Conservation (phyloP, 305 asterid genomes). For the Solanum hybrid region DNA sequence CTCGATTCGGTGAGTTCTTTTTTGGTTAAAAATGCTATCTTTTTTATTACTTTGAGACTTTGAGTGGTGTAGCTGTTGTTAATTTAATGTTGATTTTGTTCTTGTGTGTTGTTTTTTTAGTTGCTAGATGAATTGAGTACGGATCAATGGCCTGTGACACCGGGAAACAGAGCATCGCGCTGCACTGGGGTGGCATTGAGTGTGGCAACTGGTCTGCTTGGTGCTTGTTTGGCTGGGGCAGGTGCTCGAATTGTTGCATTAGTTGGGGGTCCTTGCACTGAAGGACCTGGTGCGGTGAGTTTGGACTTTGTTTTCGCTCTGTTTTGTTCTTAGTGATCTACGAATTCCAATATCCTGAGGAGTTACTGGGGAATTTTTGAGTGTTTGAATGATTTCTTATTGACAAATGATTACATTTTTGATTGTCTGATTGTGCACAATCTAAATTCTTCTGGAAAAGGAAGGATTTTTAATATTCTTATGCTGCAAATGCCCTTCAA, state of each 20-base stretch:
- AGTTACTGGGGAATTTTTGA: background rate
- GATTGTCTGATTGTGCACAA: background rate
- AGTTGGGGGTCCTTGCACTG: slow-evolving; percentile 99
- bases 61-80: background rate
- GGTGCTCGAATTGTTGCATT: slow-evolving; percentile 81
- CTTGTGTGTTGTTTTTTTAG: slow-evolving; percentile 22
- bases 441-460: background rate
- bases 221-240: slow-evolving; percentile 74
- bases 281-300: slow-evolving; percentile 97
- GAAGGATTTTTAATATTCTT: background rate
- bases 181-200: slow-evolving; percentile 94
- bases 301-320: slow-evolving; percentile 13
- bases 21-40: background rate
- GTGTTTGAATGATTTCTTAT: background rate
- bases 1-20: slow-evolving; percentile 10
- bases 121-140: slow-evolving; percentile 82
- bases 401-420: background rate
- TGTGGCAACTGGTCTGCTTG: slow-evolving; percentile 85
- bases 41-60: background rate
- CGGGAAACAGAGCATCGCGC: slow-evolving; percentile 73
- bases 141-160: slow-evolving; percentile 80
- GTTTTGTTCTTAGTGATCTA: background rate
- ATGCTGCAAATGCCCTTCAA: background rate
- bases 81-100: slow-evolving; percentile 8
- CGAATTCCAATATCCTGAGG: background rate